Evolutionary conservation across 148 eudicot genomes (phyloP).

Genomic region (Chenopodium album): DNA sequence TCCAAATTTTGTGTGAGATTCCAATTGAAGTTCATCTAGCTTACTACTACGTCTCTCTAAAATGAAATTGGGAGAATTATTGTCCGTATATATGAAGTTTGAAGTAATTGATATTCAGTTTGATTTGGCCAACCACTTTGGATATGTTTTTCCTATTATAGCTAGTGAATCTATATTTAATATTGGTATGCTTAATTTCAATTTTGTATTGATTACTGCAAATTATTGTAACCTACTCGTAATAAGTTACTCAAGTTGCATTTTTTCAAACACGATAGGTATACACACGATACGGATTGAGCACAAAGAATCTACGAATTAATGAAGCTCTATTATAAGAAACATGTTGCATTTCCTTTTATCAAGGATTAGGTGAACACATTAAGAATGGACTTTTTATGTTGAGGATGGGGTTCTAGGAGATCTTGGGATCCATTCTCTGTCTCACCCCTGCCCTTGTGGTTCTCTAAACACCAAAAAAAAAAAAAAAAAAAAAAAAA

Average conservation of each 20-base stretch:
- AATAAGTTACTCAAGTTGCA: neutral
- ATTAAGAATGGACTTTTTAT: no score
- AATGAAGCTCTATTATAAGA: no score
- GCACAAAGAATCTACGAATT: no score
- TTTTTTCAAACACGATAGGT: neutral
- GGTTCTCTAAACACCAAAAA: no score
- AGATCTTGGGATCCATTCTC: no score
- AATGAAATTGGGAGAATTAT: neutral
- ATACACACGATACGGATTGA: no score
- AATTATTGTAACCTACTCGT: neutral
- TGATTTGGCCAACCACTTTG: slow-evolving; percentile 14
- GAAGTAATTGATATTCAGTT: neutral
- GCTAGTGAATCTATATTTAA: neutral
- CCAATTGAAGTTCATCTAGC: slow-evolving; percentile 12
- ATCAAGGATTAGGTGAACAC: no score
- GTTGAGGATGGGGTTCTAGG: no score
- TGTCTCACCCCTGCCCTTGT: no score
- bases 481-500: no score
- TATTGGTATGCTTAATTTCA: neutral
- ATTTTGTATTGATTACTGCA: neutral
- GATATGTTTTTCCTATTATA: neutral
- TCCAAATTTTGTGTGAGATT: neutral
- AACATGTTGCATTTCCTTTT: no score
- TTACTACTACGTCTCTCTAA: slow-evolving; percentile 3
- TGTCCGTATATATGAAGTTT: neutral